phyloP scores from a whole-genome alignment of 331 rosid species.

The Quercus phellos region DNA sequence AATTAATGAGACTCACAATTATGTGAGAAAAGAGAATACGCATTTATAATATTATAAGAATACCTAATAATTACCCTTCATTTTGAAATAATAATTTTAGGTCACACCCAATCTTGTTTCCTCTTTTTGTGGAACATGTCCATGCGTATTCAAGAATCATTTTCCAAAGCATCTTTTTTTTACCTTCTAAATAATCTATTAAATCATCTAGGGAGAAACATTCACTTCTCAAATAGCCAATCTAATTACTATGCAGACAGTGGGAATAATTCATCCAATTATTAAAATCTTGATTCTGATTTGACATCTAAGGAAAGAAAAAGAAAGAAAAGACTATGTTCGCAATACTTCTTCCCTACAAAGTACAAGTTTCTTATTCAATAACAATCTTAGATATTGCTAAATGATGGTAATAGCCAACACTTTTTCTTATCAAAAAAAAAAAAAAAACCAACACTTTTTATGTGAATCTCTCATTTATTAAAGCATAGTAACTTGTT shows the following conservation, averaged over 20 bases:
- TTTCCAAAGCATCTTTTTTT: background rate
- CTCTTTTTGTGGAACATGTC: background rate
- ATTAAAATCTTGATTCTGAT: constrained; percentile 24
- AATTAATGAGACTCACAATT: too few species aligned
- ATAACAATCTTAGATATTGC: constrained; percentile 1
- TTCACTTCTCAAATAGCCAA: background rate
- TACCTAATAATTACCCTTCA: too few species aligned
- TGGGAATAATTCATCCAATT: background rate
- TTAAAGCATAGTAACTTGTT: background rate
- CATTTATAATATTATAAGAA: fast-evolving
- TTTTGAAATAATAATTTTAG: background rate
- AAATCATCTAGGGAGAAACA: background rate
- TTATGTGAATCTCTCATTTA: constrained; percentile 12
- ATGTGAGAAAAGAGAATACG: too few species aligned
- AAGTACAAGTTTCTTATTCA: constrained; percentile 11
- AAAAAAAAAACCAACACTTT: background rate
- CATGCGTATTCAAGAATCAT: background rate
- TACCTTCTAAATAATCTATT: too few species aligned
- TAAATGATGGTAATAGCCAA: background rate
- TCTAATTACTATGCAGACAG: background rate
- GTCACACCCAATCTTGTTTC: background rate
- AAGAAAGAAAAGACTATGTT: constrained; percentile 8
- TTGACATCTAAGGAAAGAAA: constrained; percentile 1
- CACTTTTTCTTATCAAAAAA: too few species aligned
- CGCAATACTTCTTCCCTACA: background rate